A percentile compares a stretch with the other conserved stretches of the same genome.
Evolutionary conservation across 2,329 filamentous ascomycete species (phyloP).

Genomic region (Penicillium sp.): DNA sequence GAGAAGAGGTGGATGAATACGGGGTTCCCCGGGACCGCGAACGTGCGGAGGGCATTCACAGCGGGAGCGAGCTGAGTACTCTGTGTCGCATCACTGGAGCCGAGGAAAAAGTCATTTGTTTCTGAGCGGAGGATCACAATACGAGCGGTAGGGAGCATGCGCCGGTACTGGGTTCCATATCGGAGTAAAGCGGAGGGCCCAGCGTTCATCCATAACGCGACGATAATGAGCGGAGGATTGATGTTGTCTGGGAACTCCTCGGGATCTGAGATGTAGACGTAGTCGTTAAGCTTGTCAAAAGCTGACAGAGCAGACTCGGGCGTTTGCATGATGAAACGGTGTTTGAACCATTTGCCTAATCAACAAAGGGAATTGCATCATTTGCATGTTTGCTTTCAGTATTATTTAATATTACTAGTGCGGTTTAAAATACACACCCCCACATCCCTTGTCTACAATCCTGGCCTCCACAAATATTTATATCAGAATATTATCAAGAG

Average conservation of each 20-base stretch:
- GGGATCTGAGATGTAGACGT: background rate
- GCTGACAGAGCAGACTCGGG: constrained; percentile 2
- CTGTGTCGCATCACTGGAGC: constrained; percentile 23
- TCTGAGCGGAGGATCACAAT: constrained; percentile 44
- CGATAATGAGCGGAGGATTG: background rate
- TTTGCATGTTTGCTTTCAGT: too few relatives aligned
- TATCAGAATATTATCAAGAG: too few relatives aligned
- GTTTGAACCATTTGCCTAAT: too few relatives aligned
- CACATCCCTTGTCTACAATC: too few relatives aligned
- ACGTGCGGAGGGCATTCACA: constrained; percentile 34
- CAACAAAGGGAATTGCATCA: too few relatives aligned
- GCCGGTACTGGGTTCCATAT: constrained; percentile 48
- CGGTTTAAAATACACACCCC: background rate
- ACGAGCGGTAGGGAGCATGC: constrained; percentile 44
- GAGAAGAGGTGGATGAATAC: constrained; percentile 52
- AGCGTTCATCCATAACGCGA: constrained; percentile 33
- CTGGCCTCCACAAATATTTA: too few relatives aligned
- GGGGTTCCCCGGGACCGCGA: constrained; percentile 24
- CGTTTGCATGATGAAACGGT: background rate
- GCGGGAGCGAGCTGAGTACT: constrained; percentile 34
- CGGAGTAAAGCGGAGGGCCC: constrained; percentile 44
- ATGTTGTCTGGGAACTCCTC: background rate
- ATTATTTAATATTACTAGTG: background rate
- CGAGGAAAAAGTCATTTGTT: constrained; percentile 36
- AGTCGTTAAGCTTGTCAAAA: background rate